Percentiles rank a stretch among this genome's conserved stretches.
phyloP scores from a whole-genome alignment of 2,329 filamentous ascomycete genomes.

The Aspergillus calidoustus region DNA sequence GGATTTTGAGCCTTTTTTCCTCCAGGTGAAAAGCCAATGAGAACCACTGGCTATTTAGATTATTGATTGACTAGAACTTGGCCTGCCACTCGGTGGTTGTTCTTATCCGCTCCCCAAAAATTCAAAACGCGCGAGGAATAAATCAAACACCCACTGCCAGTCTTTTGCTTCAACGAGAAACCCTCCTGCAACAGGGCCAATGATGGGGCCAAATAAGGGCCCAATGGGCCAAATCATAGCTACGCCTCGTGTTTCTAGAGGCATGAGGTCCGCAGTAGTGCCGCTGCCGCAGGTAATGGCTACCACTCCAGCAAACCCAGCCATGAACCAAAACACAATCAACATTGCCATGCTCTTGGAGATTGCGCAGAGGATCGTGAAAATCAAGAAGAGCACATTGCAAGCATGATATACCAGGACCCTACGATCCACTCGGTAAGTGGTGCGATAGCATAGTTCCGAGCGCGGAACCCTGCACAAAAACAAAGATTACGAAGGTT shows the following conservation, averaged over 20 bases:
- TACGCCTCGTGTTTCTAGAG: conserved; percentile 59
- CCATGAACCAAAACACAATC: conserved; percentile 65
- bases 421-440: conserved; percentile 69
- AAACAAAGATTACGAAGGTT: not conserved
- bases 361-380: conserved; percentile 68
- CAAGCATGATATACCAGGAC: conserved; percentile 59
- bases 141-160: no score
- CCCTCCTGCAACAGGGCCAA: conserved; percentile 40
- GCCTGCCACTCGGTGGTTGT: no score
- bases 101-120: no score
- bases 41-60: no score
- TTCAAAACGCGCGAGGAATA: no score
- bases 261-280: conserved; percentile 68
- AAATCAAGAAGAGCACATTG: conserved; percentile 65
- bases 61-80: no score
- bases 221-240: conserved; percentile 59
- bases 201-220: conserved; percentile 47
- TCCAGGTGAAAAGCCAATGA: no score
- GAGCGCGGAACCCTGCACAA: conserved; percentile 60
- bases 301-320: conserved; percentile 65
- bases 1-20: no score
- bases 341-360: conserved; percentile 59
- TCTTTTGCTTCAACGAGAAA: no score
- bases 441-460: conserved; percentile 61
- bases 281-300: conserved; percentile 69